Base-by-base conservation (phyloP, 2,329 filamentous ascomycete species). In the Nemania diffusa region DNA sequence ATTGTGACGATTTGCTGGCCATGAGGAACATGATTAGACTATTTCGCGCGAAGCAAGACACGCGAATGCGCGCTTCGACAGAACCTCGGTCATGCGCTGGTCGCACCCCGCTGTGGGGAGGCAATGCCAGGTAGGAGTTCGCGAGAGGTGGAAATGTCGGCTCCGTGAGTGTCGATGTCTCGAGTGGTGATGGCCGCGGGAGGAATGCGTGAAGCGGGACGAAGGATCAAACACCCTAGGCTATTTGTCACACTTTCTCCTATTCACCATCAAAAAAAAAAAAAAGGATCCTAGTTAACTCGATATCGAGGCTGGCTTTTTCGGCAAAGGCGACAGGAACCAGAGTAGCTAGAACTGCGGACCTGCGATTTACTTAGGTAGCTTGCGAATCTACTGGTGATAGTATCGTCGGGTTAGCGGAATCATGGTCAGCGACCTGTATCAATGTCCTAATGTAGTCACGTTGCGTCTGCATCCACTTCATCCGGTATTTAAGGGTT, bases 151-250 rank as follows among this genome's bases (percentile, higher is more conserved):
- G 48, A 37, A 51, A 55, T 42, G 32, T 15, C 58, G 27, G 34
- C n/a, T 29, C 27, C 62, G 32, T 1, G n/a, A 32, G 37, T 13
- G 27, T 56, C 24, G 42, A 27, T 40, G n/a, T 59, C 55, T 5
- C 32, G 22, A 22, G 40, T 48, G n/a, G 22, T 32, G 34, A 53
- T 50, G 22, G 50, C 42, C 32, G 37, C 32, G 17, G 34, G 46
- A 64, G 13, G 42, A 9, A 32, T 20, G n/a, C 26, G 26, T 44
- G 62, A 24, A 32, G 50, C 26, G 34, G 65, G 46, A 50, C 32
- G 66, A 65, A 68, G 62, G 66, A 65, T 62, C 53, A 62, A 44
- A 51, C 26, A 42, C 24, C 6, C 48, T 42, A n/a, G 42, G 26
- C 51, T 32, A 57, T 60, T 56, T 67, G 56, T 64, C 65, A 64